phyloP scores from a whole-genome alignment of 225 moss, liverwort and hornwort genomes.

The Sphagnum contortum region DNA sequence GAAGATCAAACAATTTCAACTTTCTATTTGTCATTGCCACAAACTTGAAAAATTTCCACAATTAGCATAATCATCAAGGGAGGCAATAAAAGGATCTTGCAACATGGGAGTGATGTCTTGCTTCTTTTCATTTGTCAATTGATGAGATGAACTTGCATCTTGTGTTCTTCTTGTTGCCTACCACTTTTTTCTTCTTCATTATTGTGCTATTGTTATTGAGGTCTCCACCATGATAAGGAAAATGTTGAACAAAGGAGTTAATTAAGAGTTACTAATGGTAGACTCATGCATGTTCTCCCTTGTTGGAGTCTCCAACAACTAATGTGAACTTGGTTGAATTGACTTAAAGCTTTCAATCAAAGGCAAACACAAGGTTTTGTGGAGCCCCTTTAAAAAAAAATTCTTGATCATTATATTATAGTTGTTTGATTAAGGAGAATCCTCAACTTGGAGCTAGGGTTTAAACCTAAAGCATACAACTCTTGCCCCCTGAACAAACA shows the following conservation, averaged over 20 bases:
- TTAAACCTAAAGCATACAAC: too few species aligned
- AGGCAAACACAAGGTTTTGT: constrained; percentile 43
- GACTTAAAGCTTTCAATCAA: constrained; percentile 39
- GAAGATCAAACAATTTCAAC: too few species aligned
- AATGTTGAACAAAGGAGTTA: constrained; percentile 5
- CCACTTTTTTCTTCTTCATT: constrained; percentile 3
- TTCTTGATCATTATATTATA: too few species aligned
- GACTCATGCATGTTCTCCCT: constrained; percentile 1
- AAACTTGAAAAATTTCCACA: constrained; percentile 33
- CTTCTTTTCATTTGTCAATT: neutral
- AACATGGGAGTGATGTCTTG: constrained; percentile 14
- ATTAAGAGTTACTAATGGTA: constrained; percentile 11
- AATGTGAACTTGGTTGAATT: neutral
- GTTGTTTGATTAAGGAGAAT: too few species aligned
- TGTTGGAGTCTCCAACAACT: neutral
- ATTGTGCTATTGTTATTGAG: too few species aligned
- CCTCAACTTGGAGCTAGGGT: too few species aligned
- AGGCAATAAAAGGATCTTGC: constrained; percentile 29
- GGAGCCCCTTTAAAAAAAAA: too few species aligned
- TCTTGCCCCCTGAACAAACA: too few species aligned
- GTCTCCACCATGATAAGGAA: neutral
- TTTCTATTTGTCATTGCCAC: neutral
- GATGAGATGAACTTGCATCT: neutral
- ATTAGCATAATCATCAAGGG: constrained; percentile 25
- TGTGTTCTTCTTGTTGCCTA: constrained; percentile 1